Base-by-base conservation (phyloP, 2,329 filamentous ascomycete genomes). In the Chaetomiaceae sp. region DNA sequence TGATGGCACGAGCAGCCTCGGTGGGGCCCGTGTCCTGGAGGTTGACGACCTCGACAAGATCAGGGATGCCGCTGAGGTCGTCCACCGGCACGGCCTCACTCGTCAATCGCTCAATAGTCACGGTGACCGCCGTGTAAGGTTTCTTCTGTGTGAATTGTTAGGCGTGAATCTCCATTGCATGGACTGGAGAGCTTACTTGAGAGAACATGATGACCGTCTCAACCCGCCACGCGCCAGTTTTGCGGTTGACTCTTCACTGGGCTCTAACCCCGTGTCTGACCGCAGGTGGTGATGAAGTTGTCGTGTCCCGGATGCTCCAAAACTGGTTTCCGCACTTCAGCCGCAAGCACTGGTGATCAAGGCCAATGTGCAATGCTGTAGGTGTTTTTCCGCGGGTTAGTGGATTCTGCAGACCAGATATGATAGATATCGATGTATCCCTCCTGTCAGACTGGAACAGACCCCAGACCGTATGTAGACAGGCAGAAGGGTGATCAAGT, bases 91-190 rank as follows among this genome's bases (percentile, higher is more conserved):
- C 94, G 52, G 85, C 75, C 67, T 96, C 91, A 60, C 87, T 84
- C 1, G 91, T 97, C 58, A 97, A 78, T 49, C 84, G 84, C 67
- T 97, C 93, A 59, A 98, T 80, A 54, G 88, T 87, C 45, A 95
- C 91, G 29, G 91, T 95, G 53, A 98, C 84, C 34, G 93, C 89
- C 62, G 93, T 88, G 66, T 89, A 97, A 3, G 91, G 90, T 66
- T 93, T 93, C 71, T 90, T 83, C 72, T 83, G 45, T 38, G 11
- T 19, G 6, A n/a, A 2, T 22, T 17, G 15, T 52, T 29, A 51
- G 42, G 12, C 32, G 2, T 6, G 2, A 14, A 11, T 3, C 9
- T 4, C 6, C 11, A 20, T 11, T 15, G 15, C 5, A 30, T 9
- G 14, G 20, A 8, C 4, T 9, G 29, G 11, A 9, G 7, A n/a